Base-by-base conservation (phyloP, 306 rosid species). In the Pterocarpus santalinus region DNA sequence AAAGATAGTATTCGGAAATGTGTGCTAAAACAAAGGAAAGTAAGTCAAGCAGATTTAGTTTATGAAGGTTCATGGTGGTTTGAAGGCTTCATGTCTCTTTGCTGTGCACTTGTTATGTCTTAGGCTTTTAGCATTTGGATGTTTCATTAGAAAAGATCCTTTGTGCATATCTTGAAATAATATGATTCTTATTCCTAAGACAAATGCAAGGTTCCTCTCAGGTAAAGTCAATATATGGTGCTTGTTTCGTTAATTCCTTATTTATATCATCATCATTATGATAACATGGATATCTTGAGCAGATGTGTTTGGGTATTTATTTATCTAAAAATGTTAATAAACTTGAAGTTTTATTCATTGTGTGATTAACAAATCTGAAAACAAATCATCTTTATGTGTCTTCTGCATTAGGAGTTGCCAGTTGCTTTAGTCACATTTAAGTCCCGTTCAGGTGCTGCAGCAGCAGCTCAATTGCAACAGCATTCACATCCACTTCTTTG, bases 341-440 rank as follows among this genome's bases (percentile, higher is more conserved):
- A 30, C 61, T 73, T 75, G 57, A 34, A 13, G 16, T 30, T 76
- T 11, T 30, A 69, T 49, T 35, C 28, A 34, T 82, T 53, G 53
- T 32, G n/a, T 67, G 49, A 62, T 51, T 51, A 46, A 33, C 52
- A 35, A 60, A 67, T 4, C 33, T 81, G 35, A 46, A 52, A 62
- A 39, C 35, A 38, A 51, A 58, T 51, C 74, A 65, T 77, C 36
- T 66, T 81, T 68, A 30, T 67, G 46, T 81, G 16, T 75, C 57
- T 79, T 62, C 0, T 82, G 66, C 78, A 44, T 83, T 83, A 93
- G 99, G 99, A 93, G 88, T 87, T 93, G 72, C 91, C 97, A 6
- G 89, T 85, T 64, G 97, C 97, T 51, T 93, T 95, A 53, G 92
- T 95, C 75, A 87, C 95, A 78, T 93, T 95, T 87, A 95, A 93